phyloP scores from a whole-genome alignment of 208 protist species.

The Acanthamoeba quina region DNA sequence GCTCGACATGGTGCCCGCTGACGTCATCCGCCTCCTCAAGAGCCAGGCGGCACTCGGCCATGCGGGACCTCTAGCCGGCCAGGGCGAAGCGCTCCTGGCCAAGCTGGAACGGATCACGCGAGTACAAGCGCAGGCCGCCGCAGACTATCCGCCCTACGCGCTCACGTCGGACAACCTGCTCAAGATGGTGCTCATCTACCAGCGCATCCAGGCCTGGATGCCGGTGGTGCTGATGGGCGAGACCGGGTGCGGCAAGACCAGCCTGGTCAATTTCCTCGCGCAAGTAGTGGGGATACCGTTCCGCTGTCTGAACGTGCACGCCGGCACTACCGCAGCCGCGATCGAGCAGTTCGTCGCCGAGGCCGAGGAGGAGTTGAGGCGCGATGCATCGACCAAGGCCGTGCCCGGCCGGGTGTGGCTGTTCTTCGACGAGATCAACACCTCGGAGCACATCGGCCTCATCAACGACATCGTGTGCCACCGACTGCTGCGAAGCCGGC shows the following conservation, averaged over 20 bases:
- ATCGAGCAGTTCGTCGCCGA: not conserved
- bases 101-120: slow-evolving; percentile 5
- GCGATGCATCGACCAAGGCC: not conserved
- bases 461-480: slow-evolving; percentile 66
- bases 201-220: slow-evolving; percentile 14
- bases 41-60: not conserved
- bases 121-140: not conserved
- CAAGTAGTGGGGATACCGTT: not conserved
- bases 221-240: slow-evolving; percentile 72
- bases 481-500: not conserved
- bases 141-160: not conserved
- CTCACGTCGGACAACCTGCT: slow-evolving; percentile 72
- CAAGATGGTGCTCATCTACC: slow-evolving; percentile 65
- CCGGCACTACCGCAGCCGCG: not conserved
- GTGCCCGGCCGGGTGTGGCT: not conserved
- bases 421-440: slow-evolving; percentile 76
- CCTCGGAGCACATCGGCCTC: not conserved
- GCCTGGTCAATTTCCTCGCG: slow-evolving; percentile 51
- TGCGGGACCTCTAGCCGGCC: not conserved
- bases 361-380: too few species aligned
- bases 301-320: not conserved
- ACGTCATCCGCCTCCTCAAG: not conserved
- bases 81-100: not conserved
- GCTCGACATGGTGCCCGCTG: not conserved
- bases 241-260: slow-evolving; percentile 70